These are phyloP conservation scores for Diacronema lutheri DNA, from an alignment of 78 protist genomes.

Conservation along the genomic window DNA sequence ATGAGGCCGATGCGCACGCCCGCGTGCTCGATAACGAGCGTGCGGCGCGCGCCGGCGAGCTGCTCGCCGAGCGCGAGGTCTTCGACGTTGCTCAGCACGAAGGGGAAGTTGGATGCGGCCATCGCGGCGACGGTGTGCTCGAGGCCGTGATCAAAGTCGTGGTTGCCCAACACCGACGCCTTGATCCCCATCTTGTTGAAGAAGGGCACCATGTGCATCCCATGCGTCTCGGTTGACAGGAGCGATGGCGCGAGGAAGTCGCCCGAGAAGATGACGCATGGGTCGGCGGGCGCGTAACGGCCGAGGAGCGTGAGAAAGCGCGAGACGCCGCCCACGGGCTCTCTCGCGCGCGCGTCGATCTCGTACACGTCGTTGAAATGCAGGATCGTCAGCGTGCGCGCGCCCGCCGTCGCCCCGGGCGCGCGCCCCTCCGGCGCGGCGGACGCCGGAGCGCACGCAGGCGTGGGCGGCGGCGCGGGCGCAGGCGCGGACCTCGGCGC, in stretches of 20 bases:
- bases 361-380: conserved; percentile 40
- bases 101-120: conserved; percentile 25
- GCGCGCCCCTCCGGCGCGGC: too few relatives aligned
- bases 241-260: conserved; percentile 45
- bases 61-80: not conserved
- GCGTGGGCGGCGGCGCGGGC: too few relatives aligned
- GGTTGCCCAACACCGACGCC: conserved; percentile 54
- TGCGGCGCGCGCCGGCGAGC: not conserved
- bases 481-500: too few relatives aligned
- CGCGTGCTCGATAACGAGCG: not conserved
- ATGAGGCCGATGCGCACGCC: conserved; percentile 50
- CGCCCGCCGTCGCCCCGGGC: too few relatives aligned
- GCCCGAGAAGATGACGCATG: conserved; percentile 20
- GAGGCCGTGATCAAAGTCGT: conserved; percentile 54
- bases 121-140: not conserved
- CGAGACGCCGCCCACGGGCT: conserved; percentile 17
- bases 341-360: not conserved
- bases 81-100: conserved; percentile 44
- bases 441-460: too few relatives aligned
- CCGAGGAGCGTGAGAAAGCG: not conserved
- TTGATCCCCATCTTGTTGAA: conserved; percentile 32
- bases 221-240: conserved; percentile 20
- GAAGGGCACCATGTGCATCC: conserved; percentile 55
- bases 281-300: not conserved
- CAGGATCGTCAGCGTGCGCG: not conserved